Percentiles rank a stretch among this genome's conserved stretches.
phyloP scores from a whole-genome alignment of 179 eudicot species.

The Spergularia azorica region DNA sequence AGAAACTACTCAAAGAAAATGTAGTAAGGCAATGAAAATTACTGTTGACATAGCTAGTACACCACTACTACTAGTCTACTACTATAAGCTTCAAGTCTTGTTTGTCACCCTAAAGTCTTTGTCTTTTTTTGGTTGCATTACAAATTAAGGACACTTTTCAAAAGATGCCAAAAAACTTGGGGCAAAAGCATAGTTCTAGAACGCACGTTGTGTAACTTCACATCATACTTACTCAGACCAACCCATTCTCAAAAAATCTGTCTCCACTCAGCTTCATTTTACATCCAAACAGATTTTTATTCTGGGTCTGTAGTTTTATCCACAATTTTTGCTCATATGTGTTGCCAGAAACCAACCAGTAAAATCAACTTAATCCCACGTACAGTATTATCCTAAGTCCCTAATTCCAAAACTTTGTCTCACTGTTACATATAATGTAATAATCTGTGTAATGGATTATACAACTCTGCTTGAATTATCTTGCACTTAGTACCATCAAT shows the following conservation, averaged over 20 bases:
- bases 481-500: too few relatives aligned
- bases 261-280: background rate
- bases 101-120: conserved; percentile 14
- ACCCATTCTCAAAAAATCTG: background rate
- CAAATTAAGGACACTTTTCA: background rate
- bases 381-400: too few relatives aligned
- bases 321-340: background rate
- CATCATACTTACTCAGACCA: background rate
- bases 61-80: background rate
- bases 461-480: too few relatives aligned
- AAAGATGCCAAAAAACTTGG: conserved; percentile 12
- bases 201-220: background rate
- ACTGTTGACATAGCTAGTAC: background rate
- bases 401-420: too few relatives aligned
- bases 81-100: conserved; percentile 2
- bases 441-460: too few relatives aligned
- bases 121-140: conserved; percentile 10
- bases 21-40: conserved; percentile 10
- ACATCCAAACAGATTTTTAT: background rate
- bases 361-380: background rate
- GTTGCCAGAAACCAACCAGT: background rate
- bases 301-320: background rate
- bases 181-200: conserved; percentile 8
- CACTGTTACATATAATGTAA: too few relatives aligned
- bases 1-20: background rate